Percentiles rank a stretch among this genome's conserved stretches.
These are phyloP conservation scores for Niveomyces coronatus DNA, from an alignment of 2,329 filamentous ascomycete species.

Conservation along the genomic window DNA sequence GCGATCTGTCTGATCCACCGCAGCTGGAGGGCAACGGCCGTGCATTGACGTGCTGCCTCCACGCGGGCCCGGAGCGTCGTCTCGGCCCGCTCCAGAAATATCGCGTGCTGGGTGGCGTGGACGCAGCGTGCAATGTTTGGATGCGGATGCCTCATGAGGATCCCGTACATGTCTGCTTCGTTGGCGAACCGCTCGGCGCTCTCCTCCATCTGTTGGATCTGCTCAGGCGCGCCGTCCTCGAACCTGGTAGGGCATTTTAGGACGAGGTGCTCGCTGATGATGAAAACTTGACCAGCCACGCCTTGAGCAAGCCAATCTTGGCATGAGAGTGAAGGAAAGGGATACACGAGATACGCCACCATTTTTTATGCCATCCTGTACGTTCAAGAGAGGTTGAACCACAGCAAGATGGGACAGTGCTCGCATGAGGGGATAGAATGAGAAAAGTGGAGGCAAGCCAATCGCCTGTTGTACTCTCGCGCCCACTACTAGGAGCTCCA, in stretches of 20 bases:
- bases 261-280: conserved; percentile 8
- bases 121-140: background rate
- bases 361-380: background rate
- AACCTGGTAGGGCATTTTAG: conserved; percentile 8
- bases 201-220: background rate
- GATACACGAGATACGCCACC: background rate
- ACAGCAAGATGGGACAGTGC: no score
- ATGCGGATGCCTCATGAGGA: background rate
- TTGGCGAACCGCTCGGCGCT: background rate
- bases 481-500: no score
- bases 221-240: background rate
- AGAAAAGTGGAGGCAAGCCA: no score
- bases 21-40: background rate
- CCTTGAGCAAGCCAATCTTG: conserved; percentile 1
- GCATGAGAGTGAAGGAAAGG: background rate
- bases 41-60: background rate
- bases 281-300: conserved; percentile 7
- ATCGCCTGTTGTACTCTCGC: no score
- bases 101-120: background rate
- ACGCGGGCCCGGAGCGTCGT: background rate
- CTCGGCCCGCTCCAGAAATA: background rate
- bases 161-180: background rate
- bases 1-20: background rate
- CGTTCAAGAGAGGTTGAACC: background rate
- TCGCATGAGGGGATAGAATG: no score